A percentile compares a stretch with the other conserved stretches of the same genome.
phyloP scores from a whole-genome alignment of 148 eudicot genomes.

The Diospyros kaki region DNA sequence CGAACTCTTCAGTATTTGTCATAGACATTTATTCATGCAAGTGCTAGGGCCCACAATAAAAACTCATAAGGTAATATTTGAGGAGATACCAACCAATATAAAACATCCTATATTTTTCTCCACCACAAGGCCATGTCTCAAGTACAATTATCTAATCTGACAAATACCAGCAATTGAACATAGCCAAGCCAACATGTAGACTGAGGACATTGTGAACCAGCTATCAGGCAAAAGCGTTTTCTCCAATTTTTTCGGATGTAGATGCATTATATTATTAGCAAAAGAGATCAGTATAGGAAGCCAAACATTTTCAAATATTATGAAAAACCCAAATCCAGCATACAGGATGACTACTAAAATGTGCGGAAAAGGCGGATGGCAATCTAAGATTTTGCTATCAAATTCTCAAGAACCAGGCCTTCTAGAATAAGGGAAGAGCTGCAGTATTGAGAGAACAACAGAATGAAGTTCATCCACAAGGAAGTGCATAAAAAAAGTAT shows the following conservation, averaged over 20 bases:
- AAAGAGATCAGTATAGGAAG: neutral
- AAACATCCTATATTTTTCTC: too few relatives aligned
- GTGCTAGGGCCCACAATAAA: too few relatives aligned
- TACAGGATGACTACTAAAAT: neutral
- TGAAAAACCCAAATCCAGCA: neutral
- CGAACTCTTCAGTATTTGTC: neutral
- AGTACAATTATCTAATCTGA: too few relatives aligned
- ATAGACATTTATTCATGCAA: neutral
- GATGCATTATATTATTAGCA: neutral
- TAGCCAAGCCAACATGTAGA: neutral
- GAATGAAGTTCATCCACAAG: too few relatives aligned
- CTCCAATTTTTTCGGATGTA: neutral
- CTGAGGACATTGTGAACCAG: slow-evolving; percentile 9
- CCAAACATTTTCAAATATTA: neutral
- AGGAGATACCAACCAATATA: too few relatives aligned
- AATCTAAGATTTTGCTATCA: neutral
- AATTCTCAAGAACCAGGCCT: neutral
- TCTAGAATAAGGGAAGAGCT: neutral
- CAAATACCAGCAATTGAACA: neutral
- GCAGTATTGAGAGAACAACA: neutral
- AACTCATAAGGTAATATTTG: too few relatives aligned
- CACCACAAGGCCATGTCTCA: too few relatives aligned
- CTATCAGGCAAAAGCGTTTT: neutral
- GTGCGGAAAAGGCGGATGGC: neutral
- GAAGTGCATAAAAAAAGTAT: too few relatives aligned